Evolutionary conservation across 2,329 filamentous ascomycete species (phyloP), one percentile per base, ranked within the genome.

Genomic region (Fusarium stilboides): DNA sequence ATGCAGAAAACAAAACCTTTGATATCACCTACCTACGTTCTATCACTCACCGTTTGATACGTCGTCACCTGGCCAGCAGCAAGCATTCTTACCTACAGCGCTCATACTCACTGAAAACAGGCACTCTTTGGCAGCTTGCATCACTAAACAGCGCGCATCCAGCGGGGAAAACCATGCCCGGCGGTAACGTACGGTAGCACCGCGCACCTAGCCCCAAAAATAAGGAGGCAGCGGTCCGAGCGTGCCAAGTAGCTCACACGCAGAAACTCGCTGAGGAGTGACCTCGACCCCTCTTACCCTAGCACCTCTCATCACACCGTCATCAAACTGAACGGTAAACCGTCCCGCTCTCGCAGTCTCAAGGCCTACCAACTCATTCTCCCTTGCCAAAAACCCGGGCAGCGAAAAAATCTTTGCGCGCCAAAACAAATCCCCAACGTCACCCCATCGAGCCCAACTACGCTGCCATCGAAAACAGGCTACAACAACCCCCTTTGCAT

Each of bases 341-440:
- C 57, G 53, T 61, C 49, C 33, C 45, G 51, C 55, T 65, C 64
- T 58, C 55, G 53, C 54, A 57, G 39, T n/a, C 19, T 39, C 64
- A 57, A 61, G 56, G 50, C 66, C 64, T 31, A 31, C 28, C 28
- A 31, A 31, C 28, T 31, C 28, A 72, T 62, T 60, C 63, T 68
- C 72, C 72, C 75, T 70, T 78, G 75, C 77, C 74, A 72, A 65
- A 65, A 75, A 72, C 74, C 73, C 77, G 34, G 54, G 59, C 75
- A 80, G 81, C 79, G 83, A 86, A 86, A 65, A 86, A 86, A 83
- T 86, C 82, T 81, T 80, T 80, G 82, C 81, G 83, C 83, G 82
- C 79, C 83, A 81, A 83, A 86, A 83, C 81, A 82, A 65, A 82
- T 80, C 79, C 79, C 79, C 84, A 86, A 87, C 85, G 84, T 85